These are phyloP conservation scores for Leersia perrieri DNA, from an alignment of 176 grass and related monocot genomes.

Conservation along the genomic window DNA sequence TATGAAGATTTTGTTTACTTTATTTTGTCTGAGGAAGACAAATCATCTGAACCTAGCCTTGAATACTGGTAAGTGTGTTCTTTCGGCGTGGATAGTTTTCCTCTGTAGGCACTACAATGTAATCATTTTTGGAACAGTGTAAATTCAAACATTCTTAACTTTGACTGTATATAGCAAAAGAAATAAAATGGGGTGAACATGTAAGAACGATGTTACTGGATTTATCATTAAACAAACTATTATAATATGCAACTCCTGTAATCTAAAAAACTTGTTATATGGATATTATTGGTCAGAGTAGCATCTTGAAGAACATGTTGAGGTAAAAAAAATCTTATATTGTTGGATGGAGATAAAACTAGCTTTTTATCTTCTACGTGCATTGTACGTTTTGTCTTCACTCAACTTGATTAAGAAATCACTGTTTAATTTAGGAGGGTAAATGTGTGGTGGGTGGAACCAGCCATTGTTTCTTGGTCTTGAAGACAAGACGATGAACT, in stretches of 20 bases:
- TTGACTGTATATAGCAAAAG: too few species aligned
- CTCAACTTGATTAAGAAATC: constrained; percentile 5
- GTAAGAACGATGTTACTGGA: too few species aligned
- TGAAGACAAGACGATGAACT: background rate
- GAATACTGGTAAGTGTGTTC: constrained; percentile 83
- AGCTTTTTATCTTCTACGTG: constrained; percentile 3
- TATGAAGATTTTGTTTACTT: constrained; percentile 99
- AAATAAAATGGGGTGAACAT: too few species aligned
- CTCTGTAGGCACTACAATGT: constrained; percentile 22
- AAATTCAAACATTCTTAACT: too few species aligned
- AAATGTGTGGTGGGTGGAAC: background rate
- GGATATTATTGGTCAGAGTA: too few species aligned
- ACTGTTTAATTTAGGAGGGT: constrained; percentile 12
- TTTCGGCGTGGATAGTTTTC: background rate
- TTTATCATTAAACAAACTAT: too few species aligned
- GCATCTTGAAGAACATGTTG: too few species aligned
- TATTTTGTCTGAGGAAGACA: constrained; percentile 97
- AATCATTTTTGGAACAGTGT: too few species aligned
- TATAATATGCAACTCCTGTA: too few species aligned
- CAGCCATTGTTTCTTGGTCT: background rate
- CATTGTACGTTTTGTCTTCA: background rate
- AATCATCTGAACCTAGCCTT: constrained; percentile 95
- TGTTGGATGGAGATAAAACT: too few species aligned
- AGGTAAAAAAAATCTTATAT: too few species aligned
- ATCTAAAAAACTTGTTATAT: too few species aligned